phyloP scores from a whole-genome alignment of 139 green algal species.

The Haematococcus lacustris region DNA sequence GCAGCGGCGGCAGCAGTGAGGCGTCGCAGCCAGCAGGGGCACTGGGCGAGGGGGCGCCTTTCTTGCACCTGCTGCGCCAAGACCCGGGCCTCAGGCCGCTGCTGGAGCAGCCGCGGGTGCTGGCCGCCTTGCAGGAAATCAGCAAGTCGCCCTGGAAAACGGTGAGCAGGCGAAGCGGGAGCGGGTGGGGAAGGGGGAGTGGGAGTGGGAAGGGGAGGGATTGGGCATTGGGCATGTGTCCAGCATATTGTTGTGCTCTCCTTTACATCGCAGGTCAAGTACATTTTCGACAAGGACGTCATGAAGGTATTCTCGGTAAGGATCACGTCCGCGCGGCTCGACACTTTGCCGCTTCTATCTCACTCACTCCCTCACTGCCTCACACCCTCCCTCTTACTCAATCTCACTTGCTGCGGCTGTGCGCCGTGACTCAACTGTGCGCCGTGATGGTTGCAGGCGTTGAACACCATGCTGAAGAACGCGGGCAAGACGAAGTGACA shows the following conservation, averaged over 20 bases:
- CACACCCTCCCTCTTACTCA: too few species aligned
- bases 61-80: neutral
- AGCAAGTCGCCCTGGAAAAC: conserved; percentile 5
- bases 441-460: too few species aligned
- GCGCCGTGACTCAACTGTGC: too few species aligned
- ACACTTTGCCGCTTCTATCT: too few species aligned
- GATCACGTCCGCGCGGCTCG: too few species aligned
- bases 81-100: neutral
- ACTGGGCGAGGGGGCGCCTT: too few species aligned
- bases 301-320: conserved; percentile 18
- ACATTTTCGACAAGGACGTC: conserved; percentile 17
- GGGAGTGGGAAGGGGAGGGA: neutral
- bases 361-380: too few species aligned
- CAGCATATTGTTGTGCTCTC: neutral
- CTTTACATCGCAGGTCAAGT: neutral
- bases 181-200: neutral
- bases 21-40: too few species aligned
- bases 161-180: neutral
- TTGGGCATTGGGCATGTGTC: neutral
- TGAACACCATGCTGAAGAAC: too few species aligned
- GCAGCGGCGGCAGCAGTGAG: too few species aligned
- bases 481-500: too few species aligned
- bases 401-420: too few species aligned
- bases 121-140: conserved; percentile 6
- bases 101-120: conserved; percentile 5